A percentile compares a stretch with the other conserved stretches of the same genome.
phyloP scores from a whole-genome alignment of 129 eudicot genomes.

The Flaveria sonorensis region DNA sequence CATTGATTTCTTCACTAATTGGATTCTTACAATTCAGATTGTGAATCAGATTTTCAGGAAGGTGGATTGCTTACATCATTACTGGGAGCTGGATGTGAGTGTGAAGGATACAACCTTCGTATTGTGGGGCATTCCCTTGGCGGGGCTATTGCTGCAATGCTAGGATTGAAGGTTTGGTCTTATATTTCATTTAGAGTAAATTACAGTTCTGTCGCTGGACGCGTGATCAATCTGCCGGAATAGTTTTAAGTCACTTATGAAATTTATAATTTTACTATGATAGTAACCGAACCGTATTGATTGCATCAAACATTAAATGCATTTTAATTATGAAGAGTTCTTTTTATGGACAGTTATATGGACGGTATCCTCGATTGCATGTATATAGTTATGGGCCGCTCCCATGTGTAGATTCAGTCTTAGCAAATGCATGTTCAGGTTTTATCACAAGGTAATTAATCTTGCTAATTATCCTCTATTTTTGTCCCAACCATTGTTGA shows the following conservation, averaged over 20 bases:
- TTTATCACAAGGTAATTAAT: constrained; percentile 62
- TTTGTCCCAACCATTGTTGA: background rate
- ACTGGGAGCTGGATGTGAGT: constrained; percentile 66
- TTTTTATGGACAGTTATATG: constrained; percentile 43
- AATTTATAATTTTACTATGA: background rate
- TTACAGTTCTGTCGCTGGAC: constrained; percentile 2
- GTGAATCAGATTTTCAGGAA: constrained; percentile 31
- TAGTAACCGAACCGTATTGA: background rate
- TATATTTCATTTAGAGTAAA: background rate
- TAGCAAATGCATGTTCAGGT: constrained; percentile 71
- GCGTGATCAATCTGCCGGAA: background rate
- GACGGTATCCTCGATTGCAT: constrained; percentile 56
- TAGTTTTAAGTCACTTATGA: background rate
- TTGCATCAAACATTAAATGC: constrained; percentile 10
- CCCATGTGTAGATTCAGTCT: constrained; percentile 62
- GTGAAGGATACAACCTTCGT: constrained; percentile 63
- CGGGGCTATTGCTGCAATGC: constrained; percentile 69
- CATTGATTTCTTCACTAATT: constrained; percentile 12
- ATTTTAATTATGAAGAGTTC: background rate
- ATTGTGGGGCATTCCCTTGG: constrained; percentile 86
- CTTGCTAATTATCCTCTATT: constrained; percentile 3
- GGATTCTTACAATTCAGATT: constrained; percentile 7
- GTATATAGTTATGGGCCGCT: constrained; percentile 75
- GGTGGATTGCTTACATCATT: constrained; percentile 70
- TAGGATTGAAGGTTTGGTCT: constrained; percentile 55